Conservation (phyloP, 2,329 filamentous ascomycete genomes). For the Spiromastix sp. region DNA sequence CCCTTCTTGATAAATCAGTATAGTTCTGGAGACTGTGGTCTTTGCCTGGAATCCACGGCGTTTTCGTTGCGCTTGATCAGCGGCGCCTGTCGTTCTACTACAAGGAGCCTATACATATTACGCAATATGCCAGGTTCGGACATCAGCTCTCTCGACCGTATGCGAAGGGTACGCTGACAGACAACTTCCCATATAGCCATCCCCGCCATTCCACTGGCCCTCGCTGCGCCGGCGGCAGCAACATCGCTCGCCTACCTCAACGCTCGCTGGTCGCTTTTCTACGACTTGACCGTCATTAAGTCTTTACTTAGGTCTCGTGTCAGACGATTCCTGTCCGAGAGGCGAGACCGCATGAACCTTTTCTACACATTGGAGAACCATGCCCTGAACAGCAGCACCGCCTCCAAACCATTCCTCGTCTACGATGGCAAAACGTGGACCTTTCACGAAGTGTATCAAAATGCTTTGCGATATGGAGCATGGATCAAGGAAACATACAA, state of each 20-base stretch:
- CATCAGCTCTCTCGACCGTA: no score
- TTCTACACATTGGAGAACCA: conserved; percentile 67
- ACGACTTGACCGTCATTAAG: conserved; percentile 54
- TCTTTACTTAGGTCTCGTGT: conserved; percentile 40
- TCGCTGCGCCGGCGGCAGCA: conserved; percentile 50
- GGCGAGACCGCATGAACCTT: conserved; percentile 52
- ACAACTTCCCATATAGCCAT: no score
- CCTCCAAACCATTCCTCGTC: conserved; percentile 47
- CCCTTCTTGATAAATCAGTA: no score
- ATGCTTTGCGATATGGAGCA: conserved; percentile 58
- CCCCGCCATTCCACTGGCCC: conserved; percentile 27
- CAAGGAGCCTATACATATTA: no score
- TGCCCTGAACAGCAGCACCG: conserved; percentile 47
- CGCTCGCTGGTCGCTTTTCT: conserved; percentile 55
- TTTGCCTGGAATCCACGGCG: no score
- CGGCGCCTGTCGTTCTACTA: no score
- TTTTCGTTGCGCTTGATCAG: no score
- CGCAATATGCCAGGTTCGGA: no score
- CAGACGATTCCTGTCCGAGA: conserved; percentile 39
- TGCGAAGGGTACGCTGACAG: no score
- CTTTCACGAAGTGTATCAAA: conserved; percentile 65
- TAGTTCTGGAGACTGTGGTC: no score
- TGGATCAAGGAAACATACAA: conserved; percentile 59
- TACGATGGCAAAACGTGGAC: conserved; percentile 62
- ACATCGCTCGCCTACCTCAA: conserved; percentile 70